Evolutionary conservation across 495 filamentous ascomycete species (phyloP).

Genomic region (Hypoxylon lenormandii): DNA sequence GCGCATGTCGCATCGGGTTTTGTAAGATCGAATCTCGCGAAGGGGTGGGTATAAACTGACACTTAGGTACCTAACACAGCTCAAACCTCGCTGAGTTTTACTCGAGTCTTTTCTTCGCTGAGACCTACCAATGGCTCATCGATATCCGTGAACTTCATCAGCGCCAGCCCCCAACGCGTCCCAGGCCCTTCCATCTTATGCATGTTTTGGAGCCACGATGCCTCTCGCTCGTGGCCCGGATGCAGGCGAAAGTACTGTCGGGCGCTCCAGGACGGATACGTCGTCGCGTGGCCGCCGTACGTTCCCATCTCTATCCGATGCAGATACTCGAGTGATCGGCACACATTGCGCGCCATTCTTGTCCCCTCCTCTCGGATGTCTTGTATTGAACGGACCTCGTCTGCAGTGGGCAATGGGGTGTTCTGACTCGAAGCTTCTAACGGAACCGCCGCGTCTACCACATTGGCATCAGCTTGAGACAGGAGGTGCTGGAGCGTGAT

Average conservation of each 20-base stretch:
- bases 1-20: too few relatives aligned
- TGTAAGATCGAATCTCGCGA: too few relatives aligned
- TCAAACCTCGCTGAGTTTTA: background rate
- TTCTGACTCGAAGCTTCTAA: background rate
- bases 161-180: conserved; percentile 32
- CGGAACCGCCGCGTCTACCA: background rate
- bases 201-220: conserved; percentile 29
- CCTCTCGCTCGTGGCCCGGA: conserved; percentile 29
- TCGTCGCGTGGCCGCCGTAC: conserved; percentile 30
- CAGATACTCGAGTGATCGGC: conserved; percentile 32
- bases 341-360: conserved; percentile 25
- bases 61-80: background rate
- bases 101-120: conserved; percentile 3
- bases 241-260: conserved; percentile 35
- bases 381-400: conserved; percentile 22
- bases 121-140: conserved; percentile 13
- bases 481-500: conserved; percentile 22
- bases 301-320: conserved; percentile 36
- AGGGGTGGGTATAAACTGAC: too few relatives aligned
- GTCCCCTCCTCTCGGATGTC: conserved; percentile 23
- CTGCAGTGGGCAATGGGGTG: background rate
- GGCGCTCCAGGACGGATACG: conserved; percentile 32
- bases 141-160: conserved; percentile 35
- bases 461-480: background rate
- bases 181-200: conserved; percentile 27